Evolutionary conservation across 805 yeast species (phyloP), one percentile per base, ranked within the genome.

Genomic region (Saccharomyces jurei): DNA sequence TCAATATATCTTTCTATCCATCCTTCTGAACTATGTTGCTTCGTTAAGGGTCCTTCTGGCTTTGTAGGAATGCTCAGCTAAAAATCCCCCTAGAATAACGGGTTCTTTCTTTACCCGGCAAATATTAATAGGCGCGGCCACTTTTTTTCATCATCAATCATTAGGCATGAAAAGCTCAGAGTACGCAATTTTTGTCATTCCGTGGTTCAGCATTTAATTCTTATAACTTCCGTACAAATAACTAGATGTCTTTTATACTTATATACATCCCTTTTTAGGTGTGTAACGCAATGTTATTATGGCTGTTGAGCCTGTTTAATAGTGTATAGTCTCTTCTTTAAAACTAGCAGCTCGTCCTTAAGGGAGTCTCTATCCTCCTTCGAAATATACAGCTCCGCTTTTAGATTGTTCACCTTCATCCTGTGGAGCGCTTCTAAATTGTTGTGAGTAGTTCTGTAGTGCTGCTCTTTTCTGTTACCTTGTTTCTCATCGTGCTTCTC

Each of bases 341-440:
- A 71, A 0, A 73, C 61, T 36, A 81, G 65, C 14, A 83, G 80
- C 55, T 77, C 83, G 25, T 82, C 86, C 64, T 82, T 84, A 67
- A 87, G 74, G 62, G 84, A 86, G 64, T 89, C 94, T 60, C 95
- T 79, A 70, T 89, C 96, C 70, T 88, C 91, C 62, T 83, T 83
- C 59, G 86, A 78, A 54, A 89, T 86, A 63, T 80, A 86, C 60
- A 89, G 74, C 66, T 89, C 96, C 4, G 96, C 96, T 63, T 88
- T 87, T 61, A 89, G 73, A 62, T 89, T 96, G 62, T 87, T 83
- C 48, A 89, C 78, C 70, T 84, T 87, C 74, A 89, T 77, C 58
- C 83, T 86, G 64, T 59, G 86, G 89, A 50, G 87, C 78, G 54
- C 72, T 68, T 41, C 68, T 17, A 17, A 36, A n/a, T 17, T 36